Percentiles rank a stretch among this genome's conserved stretches.
These are phyloP conservation scores for Epichloe sp. DNA, from an alignment of 2,329 filamentous ascomycete genomes.

Conservation along the genomic window DNA sequence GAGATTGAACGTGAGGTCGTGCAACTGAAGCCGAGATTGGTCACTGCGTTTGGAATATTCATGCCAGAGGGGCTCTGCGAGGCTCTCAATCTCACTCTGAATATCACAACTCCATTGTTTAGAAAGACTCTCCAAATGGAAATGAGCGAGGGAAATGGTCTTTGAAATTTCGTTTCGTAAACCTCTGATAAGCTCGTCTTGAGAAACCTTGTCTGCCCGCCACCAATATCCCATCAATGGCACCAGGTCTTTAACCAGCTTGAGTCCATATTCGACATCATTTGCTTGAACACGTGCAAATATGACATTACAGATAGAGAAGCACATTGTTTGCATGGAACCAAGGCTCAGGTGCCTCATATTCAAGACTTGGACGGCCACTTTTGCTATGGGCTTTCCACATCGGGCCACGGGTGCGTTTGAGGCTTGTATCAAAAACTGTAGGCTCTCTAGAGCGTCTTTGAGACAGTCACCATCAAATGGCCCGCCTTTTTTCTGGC, in stretches of 20 bases:
- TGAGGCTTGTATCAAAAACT: constrained; percentile 47
- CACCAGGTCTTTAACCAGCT: constrained; percentile 46
- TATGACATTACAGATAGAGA: constrained; percentile 62
- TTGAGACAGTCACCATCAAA: constrained; percentile 21
- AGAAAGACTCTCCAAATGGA: constrained; percentile 47
- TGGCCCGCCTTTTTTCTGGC: constrained; percentile 14
- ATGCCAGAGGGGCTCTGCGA: constrained; percentile 57
- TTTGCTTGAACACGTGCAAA: constrained; percentile 55
- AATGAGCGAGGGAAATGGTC: constrained; percentile 51
- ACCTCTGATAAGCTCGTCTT: constrained; percentile 46
- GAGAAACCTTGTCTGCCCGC: constrained; percentile 52
- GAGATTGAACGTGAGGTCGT: constrained; percentile 53
- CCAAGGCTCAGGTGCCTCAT: constrained; percentile 44
- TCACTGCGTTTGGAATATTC: constrained; percentile 67
- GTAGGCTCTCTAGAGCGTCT: constrained; percentile 46
- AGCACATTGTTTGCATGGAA: constrained; percentile 56
- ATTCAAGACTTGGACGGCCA: constrained; percentile 48
- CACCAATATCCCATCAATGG: constrained; percentile 66
- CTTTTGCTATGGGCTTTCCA: constrained; percentile 40
- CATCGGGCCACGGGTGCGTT: constrained; percentile 53
- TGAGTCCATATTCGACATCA: constrained; percentile 47
- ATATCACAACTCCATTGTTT: constrained; percentile 28
- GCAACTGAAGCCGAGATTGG: constrained; percentile 61
- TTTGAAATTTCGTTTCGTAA: constrained; percentile 69
- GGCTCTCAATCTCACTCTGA: constrained; percentile 41